Evolutionary conservation across 1,284 basidiomycete species (phyloP).

Genomic region (Ganoderma sinense): DNA sequence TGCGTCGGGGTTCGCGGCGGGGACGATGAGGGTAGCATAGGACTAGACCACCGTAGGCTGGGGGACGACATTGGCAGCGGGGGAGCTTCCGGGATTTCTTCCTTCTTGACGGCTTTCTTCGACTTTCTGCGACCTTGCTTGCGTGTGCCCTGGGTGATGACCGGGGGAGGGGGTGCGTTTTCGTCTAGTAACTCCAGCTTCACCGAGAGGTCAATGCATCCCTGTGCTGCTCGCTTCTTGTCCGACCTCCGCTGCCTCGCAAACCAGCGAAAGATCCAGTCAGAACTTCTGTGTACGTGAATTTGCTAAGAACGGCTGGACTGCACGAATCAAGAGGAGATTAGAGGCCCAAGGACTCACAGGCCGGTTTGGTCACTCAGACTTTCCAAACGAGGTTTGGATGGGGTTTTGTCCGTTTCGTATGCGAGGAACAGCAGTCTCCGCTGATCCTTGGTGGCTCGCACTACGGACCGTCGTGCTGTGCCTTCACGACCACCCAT

Average conservation of each 20-base stretch:
- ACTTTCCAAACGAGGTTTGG: conserved; percentile 3
- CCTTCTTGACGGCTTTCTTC: not conserved
- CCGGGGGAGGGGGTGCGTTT: not conserved
- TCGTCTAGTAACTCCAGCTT: conserved; percentile 8
- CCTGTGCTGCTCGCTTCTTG: conserved; percentile 2
- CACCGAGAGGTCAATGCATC: conserved; percentile 10
- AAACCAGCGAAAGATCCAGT: conserved; percentile 12
- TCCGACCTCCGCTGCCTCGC: conserved; percentile 1
- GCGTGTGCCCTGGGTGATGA: not conserved
- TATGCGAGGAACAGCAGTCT: conserved; percentile 7
- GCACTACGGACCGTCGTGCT: conserved; percentile 7
- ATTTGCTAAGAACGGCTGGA: not conserved
- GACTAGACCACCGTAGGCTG: conserved; percentile 5
- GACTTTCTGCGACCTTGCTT: not conserved
- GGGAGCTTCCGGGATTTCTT: not conserved
- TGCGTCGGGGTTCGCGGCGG: conserved; percentile 8
- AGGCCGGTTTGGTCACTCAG: conserved; percentile 1
- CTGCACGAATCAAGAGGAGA: not conserved
- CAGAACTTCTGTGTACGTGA: not conserved
- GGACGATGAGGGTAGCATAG: conserved; percentile 10
- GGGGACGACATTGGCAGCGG: not conserved
- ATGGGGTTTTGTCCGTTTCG: not conserved
- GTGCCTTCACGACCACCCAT: not conserved
- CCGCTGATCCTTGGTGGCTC: conserved; percentile 7
- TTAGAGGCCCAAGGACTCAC: not conserved